Percentiles rank a stretch among this genome's conserved stretches.
phyloP scores from a whole-genome alignment of 495 filamentous ascomycete genomes.

The Xylaria palmicola region DNA sequence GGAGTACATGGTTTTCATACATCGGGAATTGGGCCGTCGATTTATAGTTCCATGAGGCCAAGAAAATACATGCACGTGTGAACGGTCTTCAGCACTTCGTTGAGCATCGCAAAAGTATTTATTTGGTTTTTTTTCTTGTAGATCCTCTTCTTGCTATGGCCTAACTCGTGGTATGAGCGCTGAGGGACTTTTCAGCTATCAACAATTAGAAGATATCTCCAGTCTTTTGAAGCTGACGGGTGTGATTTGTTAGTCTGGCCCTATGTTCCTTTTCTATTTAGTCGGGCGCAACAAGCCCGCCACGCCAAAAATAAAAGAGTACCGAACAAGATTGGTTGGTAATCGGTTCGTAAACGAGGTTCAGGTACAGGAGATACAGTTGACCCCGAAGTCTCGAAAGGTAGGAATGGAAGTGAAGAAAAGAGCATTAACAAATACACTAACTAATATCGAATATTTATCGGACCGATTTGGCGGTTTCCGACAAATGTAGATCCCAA shows the following conservation, averaged over 20 bases:
- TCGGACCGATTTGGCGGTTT: neutral
- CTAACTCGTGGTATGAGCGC: neutral
- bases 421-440: conserved; percentile 17
- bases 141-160: neutral
- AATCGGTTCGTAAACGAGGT: conserved; percentile 10
- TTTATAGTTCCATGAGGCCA: no score
- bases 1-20: no score
- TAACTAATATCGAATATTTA: conserved; percentile 4
- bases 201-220: neutral
- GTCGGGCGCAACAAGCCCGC: neutral
- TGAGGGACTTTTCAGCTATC: neutral
- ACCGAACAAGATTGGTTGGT: neutral
- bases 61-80: neutral
- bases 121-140: neutral
- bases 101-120: neutral
- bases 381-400: neutral
- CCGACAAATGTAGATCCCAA: conserved; percentile 8
- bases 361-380: neutral
- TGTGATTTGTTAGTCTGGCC: conserved; percentile 1
- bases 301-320: neutral
- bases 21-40: no score
- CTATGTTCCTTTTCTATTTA: conserved; percentile 8
- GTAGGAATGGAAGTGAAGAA: neutral
- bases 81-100: neutral
- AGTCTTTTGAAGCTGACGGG: conserved; percentile 1